Percentiles rank a stretch among this genome's conserved stretches.
Conservation (phyloP, 345 rosid species). For the Kernera saxatilis region DNA sequence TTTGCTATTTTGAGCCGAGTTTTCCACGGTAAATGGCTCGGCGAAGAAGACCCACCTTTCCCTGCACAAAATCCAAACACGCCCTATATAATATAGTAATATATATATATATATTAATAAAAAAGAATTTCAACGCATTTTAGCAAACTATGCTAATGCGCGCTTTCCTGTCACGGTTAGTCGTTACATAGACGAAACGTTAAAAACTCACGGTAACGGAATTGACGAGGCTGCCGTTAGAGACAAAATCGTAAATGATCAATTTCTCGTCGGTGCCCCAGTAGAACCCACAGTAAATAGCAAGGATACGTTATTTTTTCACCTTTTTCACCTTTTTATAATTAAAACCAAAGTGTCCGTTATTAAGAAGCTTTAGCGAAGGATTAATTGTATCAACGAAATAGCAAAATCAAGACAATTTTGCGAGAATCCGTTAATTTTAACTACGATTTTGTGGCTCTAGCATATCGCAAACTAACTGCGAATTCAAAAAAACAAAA, state of each 20-base stretch:
- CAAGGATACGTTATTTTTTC: too few relatives aligned
- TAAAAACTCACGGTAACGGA: constrained; percentile 72
- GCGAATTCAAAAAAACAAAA: too few relatives aligned
- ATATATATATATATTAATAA: neutral
- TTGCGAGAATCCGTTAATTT: too few relatives aligned
- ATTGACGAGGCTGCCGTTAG: constrained; percentile 75
- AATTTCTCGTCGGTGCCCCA: constrained; percentile 75
- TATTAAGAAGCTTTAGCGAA: too few relatives aligned
- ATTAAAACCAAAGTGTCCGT: too few relatives aligned
- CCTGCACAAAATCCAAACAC: constrained; percentile 33
- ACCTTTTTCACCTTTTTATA: too few relatives aligned
- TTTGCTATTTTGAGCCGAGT: constrained; percentile 70
- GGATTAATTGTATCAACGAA: too few relatives aligned
- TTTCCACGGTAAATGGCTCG: constrained; percentile 76
- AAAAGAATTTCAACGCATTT: neutral
- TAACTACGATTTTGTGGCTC: too few relatives aligned
- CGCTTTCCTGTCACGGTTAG: too few relatives aligned
- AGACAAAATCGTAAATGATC: constrained; percentile 66
- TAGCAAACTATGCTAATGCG: constrained; percentile 22
- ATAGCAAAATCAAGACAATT: too few relatives aligned
- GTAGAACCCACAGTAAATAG: constrained; percentile 79
- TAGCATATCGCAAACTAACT: too few relatives aligned
- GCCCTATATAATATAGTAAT: too few relatives aligned
- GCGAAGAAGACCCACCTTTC: constrained; percentile 56
- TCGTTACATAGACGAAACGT: neutral